Evolutionary conservation across 2,329 filamentous ascomycete genomes (phyloP).

Genomic region (Cladosporium sp.): DNA sequence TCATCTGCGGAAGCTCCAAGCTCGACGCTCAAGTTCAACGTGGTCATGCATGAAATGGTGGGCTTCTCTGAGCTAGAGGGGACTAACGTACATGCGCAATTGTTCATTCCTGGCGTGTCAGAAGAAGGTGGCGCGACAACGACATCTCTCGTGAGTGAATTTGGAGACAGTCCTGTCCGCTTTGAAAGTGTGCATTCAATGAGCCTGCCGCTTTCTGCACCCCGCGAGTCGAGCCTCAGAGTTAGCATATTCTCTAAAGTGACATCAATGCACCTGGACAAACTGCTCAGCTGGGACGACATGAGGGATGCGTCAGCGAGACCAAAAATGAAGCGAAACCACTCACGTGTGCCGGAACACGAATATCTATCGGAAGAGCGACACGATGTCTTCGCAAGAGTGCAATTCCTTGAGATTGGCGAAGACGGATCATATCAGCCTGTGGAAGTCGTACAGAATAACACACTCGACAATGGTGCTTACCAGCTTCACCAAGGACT

Average conservation of each 20-base stretch:
- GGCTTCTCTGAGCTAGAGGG: slow-evolving; percentile 96
- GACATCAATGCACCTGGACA: slow-evolving; percentile 91
- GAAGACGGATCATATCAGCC: slow-evolving; percentile 89
- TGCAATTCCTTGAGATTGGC: slow-evolving; percentile 88
- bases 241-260: slow-evolving; percentile 91
- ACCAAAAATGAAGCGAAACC: slow-evolving; percentile 58
- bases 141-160: slow-evolving; percentile 89
- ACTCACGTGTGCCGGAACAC: slow-evolving; percentile 73
- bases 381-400: slow-evolving; percentile 83
- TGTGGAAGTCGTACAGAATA: slow-evolving; percentile 87
- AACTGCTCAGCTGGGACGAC: slow-evolving; percentile 96
- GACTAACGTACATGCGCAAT: slow-evolving; percentile 90
- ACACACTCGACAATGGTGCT: slow-evolving; percentile 79
- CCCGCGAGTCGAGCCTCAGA: slow-evolving; percentile 72
- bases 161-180: slow-evolving; percentile 86
- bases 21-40: slow-evolving; percentile 94
- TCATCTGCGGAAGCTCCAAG: slow-evolving; percentile 90
- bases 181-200: slow-evolving; percentile 99
- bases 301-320: slow-evolving; percentile 75
- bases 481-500: slow-evolving; percentile 95
- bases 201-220: slow-evolving; percentile 80
- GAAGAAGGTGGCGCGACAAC: slow-evolving; percentile 89
- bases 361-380: slow-evolving; percentile 93
- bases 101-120: slow-evolving; percentile 90
- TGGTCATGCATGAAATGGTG: slow-evolving; percentile 94